Base-by-base conservation (phyloP, 768 basidiomycete species). In the Nidula microcarpa region DNA sequence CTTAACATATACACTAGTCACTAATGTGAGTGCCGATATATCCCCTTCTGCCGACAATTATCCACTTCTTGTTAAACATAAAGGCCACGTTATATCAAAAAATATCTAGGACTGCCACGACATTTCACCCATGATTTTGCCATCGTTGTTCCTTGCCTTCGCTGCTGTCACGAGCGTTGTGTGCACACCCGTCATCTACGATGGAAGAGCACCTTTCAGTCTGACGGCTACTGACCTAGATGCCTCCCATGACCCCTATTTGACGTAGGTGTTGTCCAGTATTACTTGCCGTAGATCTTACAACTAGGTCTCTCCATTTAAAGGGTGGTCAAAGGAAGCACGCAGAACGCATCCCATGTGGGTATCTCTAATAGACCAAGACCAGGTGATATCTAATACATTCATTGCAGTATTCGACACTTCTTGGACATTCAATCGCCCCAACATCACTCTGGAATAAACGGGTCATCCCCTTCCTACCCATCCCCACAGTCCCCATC, bases 361-460 rank as follows among this genome's bases (percentile, higher is more conserved):
- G 56, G 72, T 64, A n/a, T 47, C 9, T 43, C 39, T 41, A 13
- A 41, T 33, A 30, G 23, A 30, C 23, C 33, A 7, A 4, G 3
- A 35, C 45, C 44, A 18, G 49, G 41, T 17, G 23, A n/a, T 47
- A n/a, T 34, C 41, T 51, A 37, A 14, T 14, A 33, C 16, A 32
- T 50, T 47, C 18, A 13, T 14, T 47, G 30, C 56, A 82, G 79
- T 80, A 83, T 52, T 68, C 74, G 3, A 64, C 66, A 2, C 63
- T 80, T 30, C 70, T 80, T 1, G 75, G 74, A 10, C 61, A 64
- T 43, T 51, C 65, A 6, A 54, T 65, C 5, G 54, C 64, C 6
- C 71, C 80, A 3, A 84, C 83, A 0, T 78, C 81, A 0, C 69
- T 85, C 4, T 84, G 80, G 80, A 70, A 72, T 49, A 58, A 63